phyloP scores from a whole-genome alignment of 106 monocot species.

The Posidonia australis region DNA sequence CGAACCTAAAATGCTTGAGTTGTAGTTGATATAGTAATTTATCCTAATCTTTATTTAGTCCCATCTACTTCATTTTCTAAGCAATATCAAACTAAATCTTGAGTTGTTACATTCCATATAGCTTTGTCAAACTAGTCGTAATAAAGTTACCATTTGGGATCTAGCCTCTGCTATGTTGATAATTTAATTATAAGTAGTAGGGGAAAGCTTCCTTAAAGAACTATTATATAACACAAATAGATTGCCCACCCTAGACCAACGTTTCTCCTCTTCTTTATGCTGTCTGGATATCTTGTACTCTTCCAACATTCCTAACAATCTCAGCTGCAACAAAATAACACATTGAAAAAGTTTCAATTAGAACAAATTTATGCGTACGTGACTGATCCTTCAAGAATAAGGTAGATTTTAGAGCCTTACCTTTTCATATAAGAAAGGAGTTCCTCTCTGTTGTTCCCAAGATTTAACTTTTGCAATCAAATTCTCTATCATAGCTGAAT shows the following conservation, averaged over 20 bases:
- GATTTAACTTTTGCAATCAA: slow-evolving; percentile 52
- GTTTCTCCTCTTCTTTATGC: slow-evolving; percentile 75
- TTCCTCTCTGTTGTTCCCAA: slow-evolving; percentile 76
- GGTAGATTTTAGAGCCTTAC: slow-evolving; percentile 1
- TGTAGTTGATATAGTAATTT: too few species aligned
- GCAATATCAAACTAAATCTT: too few species aligned
- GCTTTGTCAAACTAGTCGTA: too few species aligned
- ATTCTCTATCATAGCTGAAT: slow-evolving; percentile 59
- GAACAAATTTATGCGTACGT: neutral
- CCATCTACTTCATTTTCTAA: too few species aligned
- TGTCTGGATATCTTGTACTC: slow-evolving; percentile 41
- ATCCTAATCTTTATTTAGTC: too few species aligned
- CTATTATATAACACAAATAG: neutral
- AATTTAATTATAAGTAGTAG: too few species aligned
- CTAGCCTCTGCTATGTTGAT: too few species aligned
- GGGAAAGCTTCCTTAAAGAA: too few species aligned
- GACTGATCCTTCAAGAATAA: neutral
- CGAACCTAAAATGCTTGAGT: too few species aligned
- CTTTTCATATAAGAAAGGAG: slow-evolving; percentile 65
- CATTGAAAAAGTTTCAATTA: neutral
- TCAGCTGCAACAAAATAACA: slow-evolving; percentile 19
- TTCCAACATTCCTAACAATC: slow-evolving; percentile 44
- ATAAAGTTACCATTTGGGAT: too few species aligned
- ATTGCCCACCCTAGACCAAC: slow-evolving; percentile 43
- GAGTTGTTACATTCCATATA: too few species aligned